A percentile compares a stretch with the other conserved stretches of the same genome.
phyloP scores from a whole-genome alignment of 108 stramenopile genomes.

The Skeletonema costatum region DNA sequence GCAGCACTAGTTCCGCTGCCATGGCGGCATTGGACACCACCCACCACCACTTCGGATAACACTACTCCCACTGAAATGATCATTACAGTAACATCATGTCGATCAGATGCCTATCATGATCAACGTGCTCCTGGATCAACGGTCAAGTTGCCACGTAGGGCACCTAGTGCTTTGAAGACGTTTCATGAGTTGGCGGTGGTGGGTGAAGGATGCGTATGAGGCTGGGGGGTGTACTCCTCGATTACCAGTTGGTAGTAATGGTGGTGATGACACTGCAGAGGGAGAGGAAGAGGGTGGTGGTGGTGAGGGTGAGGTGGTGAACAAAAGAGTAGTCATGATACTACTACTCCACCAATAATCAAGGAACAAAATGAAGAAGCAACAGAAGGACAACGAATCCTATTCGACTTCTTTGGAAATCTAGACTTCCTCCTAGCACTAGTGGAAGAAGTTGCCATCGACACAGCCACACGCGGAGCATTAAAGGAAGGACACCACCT shows the following conservation, averaged over 20 bases:
- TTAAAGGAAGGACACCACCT: constrained; percentile 86
- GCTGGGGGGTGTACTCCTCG: constrained; percentile 72
- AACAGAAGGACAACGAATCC: constrained; percentile 45
- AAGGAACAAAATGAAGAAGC: constrained; percentile 38
- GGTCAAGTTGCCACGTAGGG: constrained; percentile 79
- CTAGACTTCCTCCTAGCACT: constrained; percentile 80
- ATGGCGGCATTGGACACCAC: neutral
- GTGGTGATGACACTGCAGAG: neutral
- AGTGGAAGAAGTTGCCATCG: constrained; percentile 86
- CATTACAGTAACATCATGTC: constrained; percentile 86
- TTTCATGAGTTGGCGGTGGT: constrained; percentile 90
- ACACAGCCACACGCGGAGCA: constrained; percentile 84
- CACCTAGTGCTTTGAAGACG: constrained; percentile 77
- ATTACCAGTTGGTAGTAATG: neutral
- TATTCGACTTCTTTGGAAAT: constrained; percentile 86
- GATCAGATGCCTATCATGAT: constrained; percentile 86
- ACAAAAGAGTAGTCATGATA: neutral
- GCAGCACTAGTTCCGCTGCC: neutral
- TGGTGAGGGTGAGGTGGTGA: constrained; percentile 15
- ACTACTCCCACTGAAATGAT: constrained; percentile 31
- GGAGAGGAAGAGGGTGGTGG: constrained; percentile 19
- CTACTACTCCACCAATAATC: neutral
- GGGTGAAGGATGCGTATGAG: constrained; percentile 85
- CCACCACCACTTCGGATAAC: neutral
- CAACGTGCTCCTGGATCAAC: constrained; percentile 85